These are phyloP conservation scores for Tardiomyces digboiensis DNA, from an alignment of 1,139 yeast species.

Conservation along the genomic window DNA sequence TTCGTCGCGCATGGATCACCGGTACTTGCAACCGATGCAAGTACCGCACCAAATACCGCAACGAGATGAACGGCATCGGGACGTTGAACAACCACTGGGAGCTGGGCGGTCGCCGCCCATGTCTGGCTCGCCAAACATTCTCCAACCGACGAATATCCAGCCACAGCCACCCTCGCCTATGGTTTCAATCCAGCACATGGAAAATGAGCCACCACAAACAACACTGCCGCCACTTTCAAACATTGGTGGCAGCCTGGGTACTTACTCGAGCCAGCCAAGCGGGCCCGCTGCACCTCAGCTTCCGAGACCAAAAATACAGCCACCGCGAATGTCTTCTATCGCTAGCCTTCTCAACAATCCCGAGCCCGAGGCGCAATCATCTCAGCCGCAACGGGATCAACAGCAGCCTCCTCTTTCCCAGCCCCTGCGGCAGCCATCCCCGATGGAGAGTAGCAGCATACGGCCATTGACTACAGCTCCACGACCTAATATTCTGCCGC, in stretches of 20 bases:
- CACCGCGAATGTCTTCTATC: constrained; percentile 11
- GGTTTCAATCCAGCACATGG: constrained; percentile 3
- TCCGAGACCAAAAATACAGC: constrained; percentile 14
- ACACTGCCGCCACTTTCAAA: neutral
- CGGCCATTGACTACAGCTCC: too few species aligned
- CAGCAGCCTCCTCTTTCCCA: neutral
- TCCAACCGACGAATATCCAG: constrained; percentile 6
- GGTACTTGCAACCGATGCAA: neutral
- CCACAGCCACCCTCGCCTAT: constrained; percentile 3
- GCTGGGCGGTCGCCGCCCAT: neutral
- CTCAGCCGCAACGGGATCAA: constrained; percentile 3
- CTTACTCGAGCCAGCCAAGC: neutral
- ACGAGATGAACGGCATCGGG: too few species aligned
- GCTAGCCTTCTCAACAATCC: constrained; percentile 13
- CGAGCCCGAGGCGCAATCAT: constrained; percentile 4
- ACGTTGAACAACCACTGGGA: neutral
- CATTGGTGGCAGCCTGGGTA: neutral
- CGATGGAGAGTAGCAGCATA: too few species aligned
- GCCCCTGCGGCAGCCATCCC: neutral
- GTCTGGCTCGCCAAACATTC: neutral
- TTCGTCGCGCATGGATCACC: neutral
- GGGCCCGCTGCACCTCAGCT: constrained; percentile 2
- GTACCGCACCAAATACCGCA: neutral
- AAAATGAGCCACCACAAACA: constrained; percentile 1
- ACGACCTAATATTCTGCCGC: neutral